Conservation (phyloP, 345 rosid species). For the Alliaria petiolata region DNA sequence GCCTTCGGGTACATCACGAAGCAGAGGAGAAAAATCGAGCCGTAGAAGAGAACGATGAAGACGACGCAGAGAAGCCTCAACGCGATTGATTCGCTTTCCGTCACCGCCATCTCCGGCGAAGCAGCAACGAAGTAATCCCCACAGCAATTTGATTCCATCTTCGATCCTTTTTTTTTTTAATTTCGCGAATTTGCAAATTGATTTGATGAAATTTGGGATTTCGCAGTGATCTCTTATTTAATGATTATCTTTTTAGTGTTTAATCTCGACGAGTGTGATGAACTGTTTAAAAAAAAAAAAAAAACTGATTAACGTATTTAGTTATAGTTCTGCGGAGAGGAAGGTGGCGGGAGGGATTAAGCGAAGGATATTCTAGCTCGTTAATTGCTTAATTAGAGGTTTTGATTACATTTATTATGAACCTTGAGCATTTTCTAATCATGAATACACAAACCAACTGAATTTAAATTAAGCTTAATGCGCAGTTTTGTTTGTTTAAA, state of each 20-base stretch:
- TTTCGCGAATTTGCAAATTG: neutral
- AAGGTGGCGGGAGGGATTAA: slow-evolving; percentile 33
- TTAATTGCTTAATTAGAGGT: slow-evolving; percentile 11
- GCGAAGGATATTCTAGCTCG: neutral
- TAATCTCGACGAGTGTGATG: neutral
- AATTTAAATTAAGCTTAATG: slow-evolving; percentile 14
- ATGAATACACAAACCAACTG: slow-evolving; percentile 1
- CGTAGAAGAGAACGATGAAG: slow-evolving; percentile 24
- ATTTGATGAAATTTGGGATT: neutral
- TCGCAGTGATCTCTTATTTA: slow-evolving; percentile 15
- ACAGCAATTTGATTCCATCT: slow-evolving; percentile 22
- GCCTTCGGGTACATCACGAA: slow-evolving; percentile 27
- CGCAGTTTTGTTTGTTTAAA: slow-evolving; percentile 21
- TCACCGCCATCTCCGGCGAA: slow-evolving; percentile 24
- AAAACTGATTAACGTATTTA: slow-evolving; percentile 28
- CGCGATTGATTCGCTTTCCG: slow-evolving; percentile 9
- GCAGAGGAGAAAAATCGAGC: slow-evolving; percentile 16
- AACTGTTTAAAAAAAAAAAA: neutral
- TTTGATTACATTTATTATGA: neutral
- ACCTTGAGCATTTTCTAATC: neutral
- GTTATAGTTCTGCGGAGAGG: slow-evolving; percentile 27
- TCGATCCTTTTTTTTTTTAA: neutral
- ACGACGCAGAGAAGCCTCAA: slow-evolving; percentile 21
- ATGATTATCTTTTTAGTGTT: neutral
- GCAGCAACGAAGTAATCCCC: slow-evolving; percentile 13